Evolutionary conservation across 73 alveolate genomes (phyloP).

Genomic region (Stentor coeruleus): DNA sequence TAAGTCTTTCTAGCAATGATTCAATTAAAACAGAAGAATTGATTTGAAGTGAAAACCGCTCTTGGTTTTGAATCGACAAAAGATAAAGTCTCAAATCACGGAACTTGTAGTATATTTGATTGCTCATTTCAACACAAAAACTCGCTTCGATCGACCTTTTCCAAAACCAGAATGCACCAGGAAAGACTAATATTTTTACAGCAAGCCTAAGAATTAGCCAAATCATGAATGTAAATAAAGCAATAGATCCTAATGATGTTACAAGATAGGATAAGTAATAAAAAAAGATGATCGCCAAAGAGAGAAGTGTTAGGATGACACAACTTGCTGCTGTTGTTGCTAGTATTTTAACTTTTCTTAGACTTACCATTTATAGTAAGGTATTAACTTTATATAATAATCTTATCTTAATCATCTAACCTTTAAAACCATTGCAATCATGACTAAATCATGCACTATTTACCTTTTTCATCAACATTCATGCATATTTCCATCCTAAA

Average conservation of each 20-base stretch:
- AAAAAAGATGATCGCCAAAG: not conserved
- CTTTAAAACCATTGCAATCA: too few species aligned
- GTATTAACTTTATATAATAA: too few species aligned
- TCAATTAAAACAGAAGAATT: not conserved
- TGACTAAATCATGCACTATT: too few species aligned
- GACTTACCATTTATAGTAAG: too few species aligned
- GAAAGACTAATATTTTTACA: slow-evolving; percentile 39
- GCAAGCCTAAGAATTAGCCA: slow-evolving; percentile 25
- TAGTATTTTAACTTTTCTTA: too few species aligned
- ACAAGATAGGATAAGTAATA: not conserved
- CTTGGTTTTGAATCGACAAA: not conserved
- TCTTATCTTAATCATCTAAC: too few species aligned
- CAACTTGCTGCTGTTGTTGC: too few species aligned
- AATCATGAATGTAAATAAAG: not conserved
- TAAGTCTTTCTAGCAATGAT: not conserved
- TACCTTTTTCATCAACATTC: too few species aligned
- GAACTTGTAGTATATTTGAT: not conserved
- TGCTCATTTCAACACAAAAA: slow-evolving; percentile 9
- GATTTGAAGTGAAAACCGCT: not conserved
- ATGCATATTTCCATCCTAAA: too few species aligned
- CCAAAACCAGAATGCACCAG: slow-evolving; percentile 51
- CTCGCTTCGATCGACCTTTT: slow-evolving; percentile 21
- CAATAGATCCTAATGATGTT: not conserved
- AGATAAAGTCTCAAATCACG: not conserved
- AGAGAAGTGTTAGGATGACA: not conserved